Base-by-base conservation (phyloP, 2,329 filamentous ascomycete genomes). In the Botrytis sinoallii region DNA sequence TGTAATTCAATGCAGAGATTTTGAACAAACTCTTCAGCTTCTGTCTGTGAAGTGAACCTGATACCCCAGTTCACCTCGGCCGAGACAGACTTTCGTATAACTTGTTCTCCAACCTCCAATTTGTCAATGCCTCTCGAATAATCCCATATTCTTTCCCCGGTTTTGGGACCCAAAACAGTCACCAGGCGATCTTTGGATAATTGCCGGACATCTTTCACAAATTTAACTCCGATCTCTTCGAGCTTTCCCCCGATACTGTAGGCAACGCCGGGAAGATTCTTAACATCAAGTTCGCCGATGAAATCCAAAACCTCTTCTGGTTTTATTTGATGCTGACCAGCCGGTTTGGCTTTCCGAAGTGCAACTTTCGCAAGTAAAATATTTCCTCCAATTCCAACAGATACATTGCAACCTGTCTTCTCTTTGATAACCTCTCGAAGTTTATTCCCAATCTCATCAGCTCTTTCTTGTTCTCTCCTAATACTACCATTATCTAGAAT, bases 21-120 rank as follows among this genome's bases (percentile, higher is more conserved):
- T 75, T 89, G 85, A 44, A 98, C 88, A 81, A 99, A 99, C 76
- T 97, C 93, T 74, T 98, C 95, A 0, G 94, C 95, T 82, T 99
- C 95, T n/a, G 89, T 87, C 79, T 98, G 94, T 75, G 88, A 97
- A 77, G 96, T 90, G 81, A 99, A 99, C 9, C 96, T 91, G 73
- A 99, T 97, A 4, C 97, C 96, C 96, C 96, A 99, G 79, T 96
- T 99, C 75, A 99, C 94, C 81, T 99, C 96, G 1, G 95, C 95
- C 2, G 96, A 98, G 0, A 99, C 94, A 0, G 95, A 98, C 81
- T 98, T 99, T 71, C 96, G 90, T 25, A 93, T 86, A 0, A 92
- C 89, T 79, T 97, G 92, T 73, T 95, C 92, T 46, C 95, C 95
- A 9, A 98, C 93, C 81, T 97, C 94, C 2, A 90, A 87, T 68